Conservation (phyloP, 2,329 filamentous ascomycete genomes). For the Pezicula carpinea region DNA sequence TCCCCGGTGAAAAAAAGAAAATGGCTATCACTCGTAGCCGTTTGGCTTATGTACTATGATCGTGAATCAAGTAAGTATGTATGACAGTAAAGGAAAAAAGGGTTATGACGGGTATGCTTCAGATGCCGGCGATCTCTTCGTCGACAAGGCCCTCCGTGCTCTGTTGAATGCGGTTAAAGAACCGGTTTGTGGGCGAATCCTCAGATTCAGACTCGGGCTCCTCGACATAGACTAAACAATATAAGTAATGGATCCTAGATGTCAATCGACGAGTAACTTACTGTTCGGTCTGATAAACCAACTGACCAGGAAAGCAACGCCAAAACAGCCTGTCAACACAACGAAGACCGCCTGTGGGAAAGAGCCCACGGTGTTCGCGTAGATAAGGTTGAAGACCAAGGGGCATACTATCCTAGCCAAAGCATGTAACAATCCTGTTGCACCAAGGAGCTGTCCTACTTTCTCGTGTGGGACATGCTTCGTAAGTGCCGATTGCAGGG, state of each 20-base stretch:
- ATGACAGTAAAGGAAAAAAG: too few relatives aligned
- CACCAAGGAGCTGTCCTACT: slow-evolving; percentile 84
- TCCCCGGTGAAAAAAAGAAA: too few relatives aligned
- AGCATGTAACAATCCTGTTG: slow-evolving; percentile 80
- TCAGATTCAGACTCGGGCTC: slow-evolving; percentile 5
- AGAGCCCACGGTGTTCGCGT: slow-evolving; percentile 70
- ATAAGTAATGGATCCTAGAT: neutral
- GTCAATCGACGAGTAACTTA: slow-evolving; percentile 41
- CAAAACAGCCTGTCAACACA: slow-evolving; percentile 63
- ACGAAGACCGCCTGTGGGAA: slow-evolving; percentile 84
- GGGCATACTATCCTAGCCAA: slow-evolving; percentile 75
- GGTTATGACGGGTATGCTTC: too few relatives aligned
- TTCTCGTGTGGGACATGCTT: slow-evolving; percentile 84
- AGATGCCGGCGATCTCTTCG: slow-evolving; percentile 5
- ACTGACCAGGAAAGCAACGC: slow-evolving; percentile 58
- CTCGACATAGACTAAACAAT: slow-evolving; percentile 5
- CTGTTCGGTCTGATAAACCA: slow-evolving; percentile 70
- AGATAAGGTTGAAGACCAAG: slow-evolving; percentile 80
- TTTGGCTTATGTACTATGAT: too few relatives aligned
- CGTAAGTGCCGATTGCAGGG: slow-evolving; percentile 76
- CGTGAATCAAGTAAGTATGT: too few relatives aligned
- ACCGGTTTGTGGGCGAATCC: too few relatives aligned
- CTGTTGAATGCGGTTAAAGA: neutral
- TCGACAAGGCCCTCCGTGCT: slow-evolving; percentile 2
- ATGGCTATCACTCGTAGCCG: too few relatives aligned